Base-by-base conservation (phyloP, 108 stramenopile species). In the Aurantiochytrium sp. region DNA sequence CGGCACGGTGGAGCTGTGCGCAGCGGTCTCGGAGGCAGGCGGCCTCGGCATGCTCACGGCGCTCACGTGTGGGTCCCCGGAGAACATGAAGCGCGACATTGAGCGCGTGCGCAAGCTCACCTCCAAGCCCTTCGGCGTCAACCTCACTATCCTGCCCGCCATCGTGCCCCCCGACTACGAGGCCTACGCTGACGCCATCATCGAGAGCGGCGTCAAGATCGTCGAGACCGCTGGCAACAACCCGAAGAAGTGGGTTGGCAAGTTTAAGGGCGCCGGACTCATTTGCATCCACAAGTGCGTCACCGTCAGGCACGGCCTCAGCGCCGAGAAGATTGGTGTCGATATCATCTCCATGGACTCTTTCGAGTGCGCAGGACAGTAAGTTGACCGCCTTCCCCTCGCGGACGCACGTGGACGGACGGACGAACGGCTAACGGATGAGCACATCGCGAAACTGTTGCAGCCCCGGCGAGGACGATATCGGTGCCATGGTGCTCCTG, bases 271-370 rank as follows among this genome's bases (percentile, higher is more conserved):
- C 21, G 55, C 86, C n/a, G 91, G 91, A 22, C 21, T 92, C 34
- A 86, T 90, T 0, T 89, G 86, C 30, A 92, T 92, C 27, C 92
- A 92, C 73, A 92, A 92, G 85, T 92, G 92, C 54, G 92, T 92
- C 4, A 86, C 92, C 27, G 91, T 90, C n/a, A 88, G 92, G 3
- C 92, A 92, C 54, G 92, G 90, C 21, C 87, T 55, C 24, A 54
- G 52, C 41, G 92, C 92, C 1, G 92, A 92, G 86, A 87, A 69
- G 5, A 85, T 85, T n/a, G 89, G 89, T 69, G 92, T 91, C 0
- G 92, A 92, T 42, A 88, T 90, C 53, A 91, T 92, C 8, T 55
- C 53, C 36, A 52, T 92, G 21, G 92, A 92, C 85, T 90, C 90
- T 2, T 88, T 92, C 42, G 92, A 92, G 89, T 92, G 92, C 68